Base-by-base conservation (phyloP, 345 rosid species). In the Ceriops tagal region DNA sequence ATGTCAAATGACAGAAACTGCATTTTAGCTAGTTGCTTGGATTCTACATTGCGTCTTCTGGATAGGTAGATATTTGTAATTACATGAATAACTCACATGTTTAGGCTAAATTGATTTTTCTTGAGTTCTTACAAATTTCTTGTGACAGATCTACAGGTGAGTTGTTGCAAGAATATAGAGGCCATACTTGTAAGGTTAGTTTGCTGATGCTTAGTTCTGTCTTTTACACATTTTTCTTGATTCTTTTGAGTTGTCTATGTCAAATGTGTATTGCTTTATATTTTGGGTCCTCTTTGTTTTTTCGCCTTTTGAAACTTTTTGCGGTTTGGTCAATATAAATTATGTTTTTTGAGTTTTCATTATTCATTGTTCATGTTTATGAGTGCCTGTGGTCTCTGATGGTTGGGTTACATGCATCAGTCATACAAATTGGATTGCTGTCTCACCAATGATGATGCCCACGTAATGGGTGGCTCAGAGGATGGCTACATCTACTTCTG, bases 381-480 rank as follows among this genome's bases (percentile, higher is more conserved):
- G 18, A 56, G 59, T 56, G 30, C 47, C 64, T 3, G 21, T 26
- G 27, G 53, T 32, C 20, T 61, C 1, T 66, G 43, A 19, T 65
- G 55, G 52, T 6, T 70, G 57, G n/a, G 11, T 67, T 1, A 24
- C 1, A 58, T 81, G 74, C 61, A 56, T 64, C 85, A 95, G 98
- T 95, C 97, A 46, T 95, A 70, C 83, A 95, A 95, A 85, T 81
- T 88, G 72, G 97, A 95, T 83, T 90, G 97, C 80, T 95, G 96
- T 77, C 96, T 95, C 53, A 83, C 92, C 64, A 90, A 95, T 70
- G 82, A 79, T 49, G 98, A 95, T 66, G 98, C 93, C 27, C 84
- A 95, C 73, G 88, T 95, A 60, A 79, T 88, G 58, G 88, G 98
- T 74, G 99, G 99, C 60, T 95, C 99, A 69, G 99, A 90, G 82